phyloP scores from a whole-genome alignment of 371 early-diverging fungal genomes.

The Batkoa obscura region DNA sequence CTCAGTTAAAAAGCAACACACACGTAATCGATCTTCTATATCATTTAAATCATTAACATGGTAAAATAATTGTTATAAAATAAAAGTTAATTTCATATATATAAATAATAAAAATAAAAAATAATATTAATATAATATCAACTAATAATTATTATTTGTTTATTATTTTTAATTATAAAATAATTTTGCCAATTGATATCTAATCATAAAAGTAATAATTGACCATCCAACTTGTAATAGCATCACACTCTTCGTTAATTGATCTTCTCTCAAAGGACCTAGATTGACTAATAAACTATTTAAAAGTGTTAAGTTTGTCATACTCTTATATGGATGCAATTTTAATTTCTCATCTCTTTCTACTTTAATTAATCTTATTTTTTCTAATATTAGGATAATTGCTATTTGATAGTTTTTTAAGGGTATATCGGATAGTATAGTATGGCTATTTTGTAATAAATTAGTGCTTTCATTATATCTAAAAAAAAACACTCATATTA shows the following conservation, averaged over 20 bases:
- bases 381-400: conserved; percentile 16
- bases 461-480: conserved; percentile 5
- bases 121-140: no score
- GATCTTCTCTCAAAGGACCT: conserved; percentile 55
- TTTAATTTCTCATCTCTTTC: conserved; percentile 20
- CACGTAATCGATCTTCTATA: no score
- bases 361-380: conserved; percentile 22
- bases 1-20: no score
- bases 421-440: background rate
- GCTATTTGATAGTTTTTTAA: conserved; percentile 4
- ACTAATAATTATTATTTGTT: no score
- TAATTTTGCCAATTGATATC: conserved; percentile 51
- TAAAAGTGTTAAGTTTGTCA: conserved; percentile 80
- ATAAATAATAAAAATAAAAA: no score
- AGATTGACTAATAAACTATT: conserved; percentile 61
- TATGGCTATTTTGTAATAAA: background rate
- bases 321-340: conserved; percentile 23
- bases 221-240: conserved; percentile 31
- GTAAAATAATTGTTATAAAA: no score
- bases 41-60: no score
- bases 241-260: conserved; percentile 33
- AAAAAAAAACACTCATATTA: no score
- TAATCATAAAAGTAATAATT: conserved; percentile 47
- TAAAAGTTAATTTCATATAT: no score
- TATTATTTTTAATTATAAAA: conserved; percentile 31